Evolutionary conservation across 495 filamentous ascomycete genomes (phyloP), one percentile per base, ranked within the genome.

Genomic region (Annulohypoxylon stygium): DNA sequence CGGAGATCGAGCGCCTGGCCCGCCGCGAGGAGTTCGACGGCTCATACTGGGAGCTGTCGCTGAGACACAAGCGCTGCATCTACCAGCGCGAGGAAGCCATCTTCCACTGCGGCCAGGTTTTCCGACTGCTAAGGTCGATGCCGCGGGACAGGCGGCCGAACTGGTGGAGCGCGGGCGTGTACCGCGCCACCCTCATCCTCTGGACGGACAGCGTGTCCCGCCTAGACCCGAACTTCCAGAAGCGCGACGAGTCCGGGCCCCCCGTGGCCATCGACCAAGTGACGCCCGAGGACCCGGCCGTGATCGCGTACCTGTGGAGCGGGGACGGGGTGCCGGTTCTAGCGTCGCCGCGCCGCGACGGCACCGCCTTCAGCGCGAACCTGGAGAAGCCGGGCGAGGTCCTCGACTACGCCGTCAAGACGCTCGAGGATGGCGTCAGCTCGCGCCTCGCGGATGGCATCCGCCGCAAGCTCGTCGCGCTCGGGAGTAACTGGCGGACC

Each of bases 31-130:
- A 76, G 41, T 78, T 84, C 58, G 84, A 86, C 62, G 83, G 82
- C 5, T 76, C 81, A 3, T 84, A 82, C 71, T 83, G 82, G 80
- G 84, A 88, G 51, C 71, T 85, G 16, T 70, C 81, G 2, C 78
- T 81, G 65, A 77, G 81, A 0, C 81, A 88, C 74, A 84, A 84
- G 66, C 81, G 81, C 23, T 87, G 86, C 81, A 85, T 90, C 65
- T 81, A 80, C 61, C 81, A 87, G 62, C 81, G 82, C 47, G 85
- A 88, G 65, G 83, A 89, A 62, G 85, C 88, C 23, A 78, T 90
- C 50, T 86, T 86, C 78, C 89, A 90, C 75, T 86, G 83, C 73
- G 89, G 89, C 0, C 89, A 91, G 76, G 83, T 90, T 1, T 77
- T 87, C 47, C 82, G 87, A 4, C 81, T 88, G 1, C 64, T 90